These are phyloP conservation scores for Pichia californica DNA, from an alignment of 805 yeast species.

Conservation along the genomic window DNA sequence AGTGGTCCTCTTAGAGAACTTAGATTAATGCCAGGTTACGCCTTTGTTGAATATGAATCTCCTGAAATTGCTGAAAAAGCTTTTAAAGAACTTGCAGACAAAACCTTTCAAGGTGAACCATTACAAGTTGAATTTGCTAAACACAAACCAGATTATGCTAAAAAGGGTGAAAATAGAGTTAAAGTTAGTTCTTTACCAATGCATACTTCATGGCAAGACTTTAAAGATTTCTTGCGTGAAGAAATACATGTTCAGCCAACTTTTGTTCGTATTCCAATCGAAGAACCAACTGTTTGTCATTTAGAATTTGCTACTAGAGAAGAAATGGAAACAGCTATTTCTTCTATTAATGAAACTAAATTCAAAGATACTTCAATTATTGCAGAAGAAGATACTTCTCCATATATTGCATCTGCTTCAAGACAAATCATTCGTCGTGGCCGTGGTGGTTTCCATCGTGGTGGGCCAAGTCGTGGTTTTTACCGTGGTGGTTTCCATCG, in stretches of 20 bases:
- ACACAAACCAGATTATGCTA: constrained; percentile 43
- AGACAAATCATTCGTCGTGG: constrained; percentile 38
- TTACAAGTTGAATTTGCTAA: constrained; percentile 50
- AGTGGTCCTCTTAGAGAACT: constrained; percentile 65
- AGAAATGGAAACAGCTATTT: constrained; percentile 67
- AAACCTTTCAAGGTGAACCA: constrained; percentile 44
- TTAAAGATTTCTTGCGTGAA: constrained; percentile 84
- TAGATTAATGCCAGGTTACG: constrained; percentile 74
- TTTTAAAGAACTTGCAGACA: constrained; percentile 37
- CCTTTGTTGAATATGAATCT: constrained; percentile 79
- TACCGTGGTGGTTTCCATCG: constrained; percentile 25
- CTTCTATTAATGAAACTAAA: constrained; percentile 63
- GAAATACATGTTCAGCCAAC: constrained; percentile 59
- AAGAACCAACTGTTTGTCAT: constrained; percentile 40
- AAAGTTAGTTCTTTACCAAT: constrained; percentile 66
- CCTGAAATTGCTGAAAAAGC: constrained; percentile 49
- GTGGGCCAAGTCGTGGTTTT: constrained; percentile 37
- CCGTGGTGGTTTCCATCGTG: constrained; percentile 41
- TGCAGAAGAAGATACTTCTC: constrained; percentile 73
- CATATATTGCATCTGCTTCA: constrained; percentile 44
- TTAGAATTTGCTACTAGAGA: constrained; percentile 61
- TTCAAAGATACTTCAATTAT: constrained; percentile 57
- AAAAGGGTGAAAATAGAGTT: constrained; percentile 70
- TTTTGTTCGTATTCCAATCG: constrained; percentile 47
- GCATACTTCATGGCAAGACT: constrained; percentile 79